Base-by-base conservation (phyloP, 108 stramenopile genomes). In the Discostella pseudostelligera region DNA sequence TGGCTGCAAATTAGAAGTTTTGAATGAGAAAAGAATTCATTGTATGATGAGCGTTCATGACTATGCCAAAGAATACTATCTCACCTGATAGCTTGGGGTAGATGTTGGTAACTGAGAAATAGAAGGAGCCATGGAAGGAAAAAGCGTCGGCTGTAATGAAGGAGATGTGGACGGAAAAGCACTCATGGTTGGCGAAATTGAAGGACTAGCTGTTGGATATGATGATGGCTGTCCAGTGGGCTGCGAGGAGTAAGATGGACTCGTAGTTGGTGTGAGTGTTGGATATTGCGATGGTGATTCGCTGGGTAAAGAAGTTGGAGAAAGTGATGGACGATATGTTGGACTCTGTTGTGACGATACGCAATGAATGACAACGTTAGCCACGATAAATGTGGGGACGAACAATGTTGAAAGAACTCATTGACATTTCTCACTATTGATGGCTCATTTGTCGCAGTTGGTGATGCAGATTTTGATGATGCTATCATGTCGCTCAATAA, bases 401-500 rank as follows among this genome's bases (percentile, higher is more conserved):
- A 35, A 28, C 0, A 26, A 55, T 8, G n/a, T n/a, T n/a, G 17
- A 11, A 14, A 9, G 32, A 20, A 22, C 3, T 53, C 13, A 6
- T 22, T 1, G 16, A 28, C 10, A 35, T 17, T 19, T 29, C 39
- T 43, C 36, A 59, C 59, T 12, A 28, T 45, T 28, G 59, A 25
- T 44, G 59, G 59, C 12, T 21, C 49, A 19, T 39, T 14, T 13
- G 62, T 63, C 36, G 62, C 46, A 17, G 62, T 53, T 37, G 62
- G 62, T 4, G 48, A 20, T 29, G 17, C 3, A 14, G 67, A 47
- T 49, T 67, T 56, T 6, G 55, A 58, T 58, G 43, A 44, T 45
- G 56, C 56, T 35, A 58, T 64, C 62, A 26, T 50, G 22, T 64
- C 62, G 36, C 22, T 64, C 4, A 64, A 32, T 36, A 51, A 39